Conservation (phyloP, 2,329 filamentous ascomycete species). For the Ascochyta viciae-villosae region DNA sequence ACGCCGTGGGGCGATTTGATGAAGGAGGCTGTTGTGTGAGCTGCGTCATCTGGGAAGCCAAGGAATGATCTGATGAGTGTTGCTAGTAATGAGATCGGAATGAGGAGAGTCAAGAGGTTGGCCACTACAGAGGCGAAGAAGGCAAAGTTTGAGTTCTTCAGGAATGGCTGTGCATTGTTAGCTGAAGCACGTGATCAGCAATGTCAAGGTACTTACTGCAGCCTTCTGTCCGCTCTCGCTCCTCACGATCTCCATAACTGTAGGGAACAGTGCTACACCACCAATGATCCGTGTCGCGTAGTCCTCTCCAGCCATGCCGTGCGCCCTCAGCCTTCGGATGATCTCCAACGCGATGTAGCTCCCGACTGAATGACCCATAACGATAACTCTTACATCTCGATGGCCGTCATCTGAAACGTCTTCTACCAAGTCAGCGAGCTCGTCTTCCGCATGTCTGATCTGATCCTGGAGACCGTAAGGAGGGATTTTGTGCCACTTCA, state of each 20-base stretch:
- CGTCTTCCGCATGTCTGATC: constrained; percentile 56
- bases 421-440: constrained; percentile 51
- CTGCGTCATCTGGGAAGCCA: constrained; percentile 52
- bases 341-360: constrained; percentile 56
- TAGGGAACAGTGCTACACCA: constrained; percentile 55
- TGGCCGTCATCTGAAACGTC: constrained; percentile 26
- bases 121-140: constrained; percentile 47
- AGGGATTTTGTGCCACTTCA: constrained; percentile 31
- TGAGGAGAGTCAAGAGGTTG: constrained; percentile 51
- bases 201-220: constrained; percentile 40
- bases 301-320: constrained; percentile 27
- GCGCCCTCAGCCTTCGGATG: constrained; percentile 42
- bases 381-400: constrained; percentile 41
- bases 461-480: constrained; percentile 58
- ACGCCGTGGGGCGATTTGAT: constrained; percentile 59
- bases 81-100: constrained; percentile 52
- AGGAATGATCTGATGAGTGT: constrained; percentile 53
- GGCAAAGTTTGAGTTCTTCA: constrained; percentile 37
- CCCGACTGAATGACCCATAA: constrained; percentile 58
- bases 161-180: constrained; percentile 28
- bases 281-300: constrained; percentile 38
- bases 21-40: constrained; percentile 59
- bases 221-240: constrained; percentile 53
- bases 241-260: constrained; percentile 55
- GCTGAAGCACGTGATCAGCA: constrained; percentile 7